Evolutionary conservation across 2,329 filamentous ascomycete genomes (phyloP), one percentile per base, ranked within the genome.

Genomic region (Apiospora rasikravindrae): DNA sequence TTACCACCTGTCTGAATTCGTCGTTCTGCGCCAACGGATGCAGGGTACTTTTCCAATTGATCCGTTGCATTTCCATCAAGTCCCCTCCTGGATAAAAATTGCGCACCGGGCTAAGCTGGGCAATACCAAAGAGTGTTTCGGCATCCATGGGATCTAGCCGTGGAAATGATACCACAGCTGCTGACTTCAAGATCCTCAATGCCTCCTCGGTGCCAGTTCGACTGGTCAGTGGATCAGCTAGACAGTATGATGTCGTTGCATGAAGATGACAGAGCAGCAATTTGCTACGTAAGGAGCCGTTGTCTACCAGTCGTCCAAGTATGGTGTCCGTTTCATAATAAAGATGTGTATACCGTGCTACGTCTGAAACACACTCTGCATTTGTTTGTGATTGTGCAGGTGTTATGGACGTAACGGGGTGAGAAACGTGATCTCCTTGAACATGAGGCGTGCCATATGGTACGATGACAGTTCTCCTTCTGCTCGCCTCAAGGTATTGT

Each of bases 171-270:
- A 79, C 76, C 0, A 89, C 78, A 0, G 87, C 82, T 0, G 87
- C 87, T 0, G 86, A 88, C 0, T 72, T 61, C 0, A 91, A 77
- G 1, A 89, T 87, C 0, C 76, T 73, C 0, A 91, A 74, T 0
- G 88, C 86, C 61, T 87, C 78, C 73, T 91, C 89, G 0, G 87
- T 89, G 0, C 90, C 89, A 0, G 88, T 91, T 6, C 79, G 78
- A 0, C 75, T 67, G 0, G 85, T 88, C 0, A 90, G 79, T 0
- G 78, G 79, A 73, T 91, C 89, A 0, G 86, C 84, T 0, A 89
- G 77, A 40, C 83, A 87, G 67, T 84, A 83, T 0, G 88, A 88
- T 0, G 89, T 91, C 0, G 89, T 71, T 0, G 86, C 88, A 73
- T 91, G 88, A 0, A 91, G 77, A 42, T 87, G 86, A 10, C 81